Evolutionary conservation across 2,329 filamentous ascomycete genomes (phyloP), one percentile per base, ranked within the genome.

Genomic region (Aspergillus sp.): DNA sequence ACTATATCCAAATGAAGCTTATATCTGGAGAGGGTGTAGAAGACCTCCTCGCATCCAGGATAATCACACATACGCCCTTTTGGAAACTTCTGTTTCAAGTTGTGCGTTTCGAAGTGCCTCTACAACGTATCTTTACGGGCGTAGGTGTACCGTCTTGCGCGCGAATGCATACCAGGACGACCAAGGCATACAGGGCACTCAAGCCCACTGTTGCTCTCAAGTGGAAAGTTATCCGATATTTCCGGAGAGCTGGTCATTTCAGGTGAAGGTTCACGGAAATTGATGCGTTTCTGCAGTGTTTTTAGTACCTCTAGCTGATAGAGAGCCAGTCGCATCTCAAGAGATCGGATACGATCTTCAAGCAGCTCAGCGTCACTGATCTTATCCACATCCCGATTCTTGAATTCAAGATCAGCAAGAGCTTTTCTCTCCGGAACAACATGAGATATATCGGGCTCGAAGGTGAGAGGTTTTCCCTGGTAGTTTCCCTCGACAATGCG

Each of bases 401-500:
- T 45, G 47, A 50, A 14, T 31, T 47, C 15, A 32, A 43, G 14
- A 26, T 43, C 10, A 43, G 53, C 6, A 45, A 44, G 24, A 45
- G 44, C n/a, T 56, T 47, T 48, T 34, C 34, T 33, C 45, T 47
- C 15, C 47, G 57, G 30, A 38, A 47, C 2, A 15, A 36, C 13
- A 20, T 30, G 25, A 11, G 29, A 30, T 16, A 27, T 13, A 17
- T 35, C 26, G 10, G 33, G 30, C 13, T 26, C 16, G 19, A 39
- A 39, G 7, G 11, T 30, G 15, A 39, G 10, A 13, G 36, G 33
- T n/a, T 30, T 29, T 7, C 36, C 33, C 14, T 35, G 29, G 22
- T 30, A 33, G 26, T 39, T 39, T 26, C n/a, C 15, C 12, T 35
- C 33, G 26, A 39, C 29, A 15, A 39, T 39, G 8, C 29, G 12